These are phyloP conservation scores for Nannochloropsis gaditana DNA, from an alignment of 108 stramenopile genomes.

Conservation along the genomic window DNA sequence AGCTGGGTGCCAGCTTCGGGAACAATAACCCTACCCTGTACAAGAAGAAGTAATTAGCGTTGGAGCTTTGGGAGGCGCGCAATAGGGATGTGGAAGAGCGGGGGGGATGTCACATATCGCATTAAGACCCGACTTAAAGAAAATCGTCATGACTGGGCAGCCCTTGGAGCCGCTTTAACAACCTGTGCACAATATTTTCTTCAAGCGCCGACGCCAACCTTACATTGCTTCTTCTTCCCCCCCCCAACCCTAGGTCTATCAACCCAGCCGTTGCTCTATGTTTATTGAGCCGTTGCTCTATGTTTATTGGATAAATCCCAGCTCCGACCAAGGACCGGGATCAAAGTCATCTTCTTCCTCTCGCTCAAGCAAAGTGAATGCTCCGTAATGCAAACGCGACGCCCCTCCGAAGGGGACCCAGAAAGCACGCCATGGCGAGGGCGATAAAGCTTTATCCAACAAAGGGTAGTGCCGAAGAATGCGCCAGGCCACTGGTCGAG, in stretches of 20 bases:
- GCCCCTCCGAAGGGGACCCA: background rate
- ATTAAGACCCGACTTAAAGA: too few relatives aligned
- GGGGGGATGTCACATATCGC: too few relatives aligned
- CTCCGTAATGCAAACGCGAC: slow-evolving; percentile 7
- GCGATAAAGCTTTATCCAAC: background rate
- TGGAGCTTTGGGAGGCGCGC: too few relatives aligned
- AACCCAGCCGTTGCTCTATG: too few relatives aligned
- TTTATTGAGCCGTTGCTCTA: background rate
- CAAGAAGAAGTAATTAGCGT: background rate
- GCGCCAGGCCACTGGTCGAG: background rate
- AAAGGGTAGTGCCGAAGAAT: background rate
- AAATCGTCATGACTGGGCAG: too few relatives aligned
- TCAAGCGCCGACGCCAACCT: too few relatives aligned
- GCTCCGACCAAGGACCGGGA: background rate
- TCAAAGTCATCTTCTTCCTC: background rate
- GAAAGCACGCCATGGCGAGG: slow-evolving; percentile 10
- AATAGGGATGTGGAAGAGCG: too few relatives aligned
- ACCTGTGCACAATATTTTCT: too few relatives aligned
- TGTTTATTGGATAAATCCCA: background rate
- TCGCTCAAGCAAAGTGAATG: background rate
- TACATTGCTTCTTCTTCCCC: too few relatives aligned
- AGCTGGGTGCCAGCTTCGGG: background rate
- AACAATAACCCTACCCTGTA: slow-evolving; percentile 12
- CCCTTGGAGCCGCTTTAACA: too few relatives aligned
- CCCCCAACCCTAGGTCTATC: too few relatives aligned